Evolutionary conservation across 164 flowering plant genomes (phyloP), one percentile per base, ranked within the genome.

Genomic region (Pachysandra terminalis): DNA sequence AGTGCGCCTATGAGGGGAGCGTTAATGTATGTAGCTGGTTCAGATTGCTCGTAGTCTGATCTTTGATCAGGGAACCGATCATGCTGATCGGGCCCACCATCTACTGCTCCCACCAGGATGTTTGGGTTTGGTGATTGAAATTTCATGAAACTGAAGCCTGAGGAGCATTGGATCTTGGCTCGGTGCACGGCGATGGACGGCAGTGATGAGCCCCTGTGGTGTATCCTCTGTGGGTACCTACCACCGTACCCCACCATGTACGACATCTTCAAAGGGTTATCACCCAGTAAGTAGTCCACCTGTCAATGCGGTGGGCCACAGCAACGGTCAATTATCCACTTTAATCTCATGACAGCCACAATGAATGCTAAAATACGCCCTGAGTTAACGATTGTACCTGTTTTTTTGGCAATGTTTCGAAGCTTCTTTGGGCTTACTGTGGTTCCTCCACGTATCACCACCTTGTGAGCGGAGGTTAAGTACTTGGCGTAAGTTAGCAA

Each of bases 201-300:
- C 21, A 91, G 82, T 0, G 98, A 93, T 61, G 98, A 81, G 7
- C 94, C 97, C 71, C 98, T 78, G 79, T 94, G 98, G 80, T 94
- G 98, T 15, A 94, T 84, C 77, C 93, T 84, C 41, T 66, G 68
- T 28, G 98, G 97, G 77, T 82, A 94, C n/a, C 83, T 77, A 1
- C 71, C 73, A 2, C 98, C 98, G 64, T 90, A 93, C 24, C 97
- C 98, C 70, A 90, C 98, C 96, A 93, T 90, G 82, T 84, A 93
- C 10, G 96, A 89, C 93, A 93, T 89, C 68, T 71, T 86, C 85
- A 84, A 45, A 3, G 98, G 98, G 74, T 94, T 94, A 77, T 82
- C 82, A 6, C 97, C 97, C 7, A 94, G 75, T 27, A 94, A 24
- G 71, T 94, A 94, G 74, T 94, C 97, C 81, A 90, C 97, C 96